A percentile compares a stretch with the other conserved stretches of the same genome.
phyloP scores from a whole-genome alignment of 768 basidiomycete genomes.

The Cystobasidium ongulense region DNA sequence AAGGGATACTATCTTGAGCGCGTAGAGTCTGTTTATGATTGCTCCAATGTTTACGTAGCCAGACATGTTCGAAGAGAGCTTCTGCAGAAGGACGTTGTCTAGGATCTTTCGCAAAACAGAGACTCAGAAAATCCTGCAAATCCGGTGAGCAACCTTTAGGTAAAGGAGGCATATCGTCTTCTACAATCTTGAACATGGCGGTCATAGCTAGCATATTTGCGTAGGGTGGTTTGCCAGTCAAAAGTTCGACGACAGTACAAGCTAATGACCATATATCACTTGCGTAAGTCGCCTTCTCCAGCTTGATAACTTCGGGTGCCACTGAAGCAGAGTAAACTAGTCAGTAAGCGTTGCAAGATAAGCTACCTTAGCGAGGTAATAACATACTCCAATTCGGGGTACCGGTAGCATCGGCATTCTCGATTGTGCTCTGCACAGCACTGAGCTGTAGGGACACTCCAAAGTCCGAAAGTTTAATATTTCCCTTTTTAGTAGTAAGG shows the following conservation, averaged over 20 bases:
- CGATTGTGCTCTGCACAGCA: constrained; percentile 66
- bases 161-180: constrained; percentile 78
- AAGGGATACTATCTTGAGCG: constrained; percentile 89
- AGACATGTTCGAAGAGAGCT: constrained; percentile 76
- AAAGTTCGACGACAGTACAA: constrained; percentile 85
- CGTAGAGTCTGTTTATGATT: constrained; percentile 68
- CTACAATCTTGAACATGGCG: constrained; percentile 98
- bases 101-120: constrained; percentile 87
- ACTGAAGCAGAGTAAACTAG: constrained; percentile 47
- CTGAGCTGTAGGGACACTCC: constrained; percentile 92
- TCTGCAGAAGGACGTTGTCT: constrained; percentile 71
- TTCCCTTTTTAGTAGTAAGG: constrained; percentile 94
- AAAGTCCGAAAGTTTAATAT: constrained; percentile 94
- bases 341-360: not conserved
- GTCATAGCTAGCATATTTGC: constrained; percentile 56
- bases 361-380: too few species aligned
- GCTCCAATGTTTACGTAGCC: constrained; percentile 74
- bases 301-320: constrained; percentile 95
- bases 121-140: constrained; percentile 68
- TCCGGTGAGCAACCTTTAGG: constrained; percentile 70
- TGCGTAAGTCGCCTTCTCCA: constrained; percentile 85
- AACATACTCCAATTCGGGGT: constrained; percentile 86
- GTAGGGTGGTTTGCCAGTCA: constrained; percentile 88
- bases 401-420: constrained; percentile 58
- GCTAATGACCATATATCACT: constrained; percentile 94